phyloP scores from a whole-genome alignment of 2,329 filamentous ascomycete genomes.

The Fusarium bactridioides region DNA sequence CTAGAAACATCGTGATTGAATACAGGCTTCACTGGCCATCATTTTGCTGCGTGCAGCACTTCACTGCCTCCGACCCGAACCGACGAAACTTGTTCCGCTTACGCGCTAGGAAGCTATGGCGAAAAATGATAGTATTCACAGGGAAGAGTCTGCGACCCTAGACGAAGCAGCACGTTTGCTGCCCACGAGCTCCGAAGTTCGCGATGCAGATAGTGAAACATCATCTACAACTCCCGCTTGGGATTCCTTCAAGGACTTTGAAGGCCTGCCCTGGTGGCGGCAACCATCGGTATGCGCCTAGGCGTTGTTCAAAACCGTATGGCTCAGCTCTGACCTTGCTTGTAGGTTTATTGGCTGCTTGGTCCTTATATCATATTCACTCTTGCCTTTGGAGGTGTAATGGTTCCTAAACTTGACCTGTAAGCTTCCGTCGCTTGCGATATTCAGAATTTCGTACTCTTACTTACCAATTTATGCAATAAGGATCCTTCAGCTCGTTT shows the following conservation, averaged over 20 bases:
- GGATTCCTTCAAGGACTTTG: slow-evolving; percentile 65
- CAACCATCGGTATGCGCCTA: slow-evolving; percentile 63
- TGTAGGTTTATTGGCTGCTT: slow-evolving; percentile 82
- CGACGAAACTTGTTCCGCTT: neutral
- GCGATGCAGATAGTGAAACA: slow-evolving; percentile 12
- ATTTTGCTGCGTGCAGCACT: slow-evolving; percentile 11
- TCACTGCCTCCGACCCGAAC: neutral
- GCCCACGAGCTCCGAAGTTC: slow-evolving; percentile 34
- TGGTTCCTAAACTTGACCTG: slow-evolving; percentile 88
- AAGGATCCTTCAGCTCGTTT: slow-evolving; percentile 81
- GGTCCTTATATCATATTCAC: slow-evolving; percentile 83
- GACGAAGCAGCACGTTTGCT: slow-evolving; percentile 53
- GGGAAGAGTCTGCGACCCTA: slow-evolving; percentile 7
- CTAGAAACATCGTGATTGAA: slow-evolving; percentile 19
- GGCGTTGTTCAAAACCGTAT: neutral
- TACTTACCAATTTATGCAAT: slow-evolving; percentile 25
- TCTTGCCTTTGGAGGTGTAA: slow-evolving; percentile 82
- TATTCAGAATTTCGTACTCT: neutral
- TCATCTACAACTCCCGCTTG: slow-evolving; percentile 46
- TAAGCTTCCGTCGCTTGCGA: slow-evolving; percentile 46
- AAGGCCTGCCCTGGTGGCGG: slow-evolving; percentile 67
- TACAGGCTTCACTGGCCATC: slow-evolving; percentile 13
- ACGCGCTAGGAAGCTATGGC: slow-evolving; percentile 16
- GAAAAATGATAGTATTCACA: neutral
- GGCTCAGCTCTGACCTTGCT: slow-evolving; percentile 34